phyloP scores from a whole-genome alignment of 352 stramenopile genomes.

The Pelagophyceae sp. region DNA sequence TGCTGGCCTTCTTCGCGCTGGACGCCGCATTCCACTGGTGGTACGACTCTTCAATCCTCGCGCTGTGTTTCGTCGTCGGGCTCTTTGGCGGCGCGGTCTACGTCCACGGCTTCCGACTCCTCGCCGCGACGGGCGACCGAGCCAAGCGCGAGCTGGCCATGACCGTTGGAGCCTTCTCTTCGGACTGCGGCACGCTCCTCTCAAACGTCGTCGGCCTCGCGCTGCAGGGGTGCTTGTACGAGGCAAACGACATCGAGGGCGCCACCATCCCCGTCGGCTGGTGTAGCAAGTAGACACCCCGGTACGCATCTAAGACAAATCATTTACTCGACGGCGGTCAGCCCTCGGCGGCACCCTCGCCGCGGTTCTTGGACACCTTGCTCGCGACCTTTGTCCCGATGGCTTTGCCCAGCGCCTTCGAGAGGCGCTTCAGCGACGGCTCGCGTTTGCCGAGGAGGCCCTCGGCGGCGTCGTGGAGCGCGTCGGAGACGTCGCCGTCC shows the following conservation, averaged over 20 bases:
- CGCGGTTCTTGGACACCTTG: not conserved
- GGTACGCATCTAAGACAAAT: no score
- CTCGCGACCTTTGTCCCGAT: not conserved
- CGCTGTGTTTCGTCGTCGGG: slow-evolving; percentile 68
- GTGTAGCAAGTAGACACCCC: not conserved
- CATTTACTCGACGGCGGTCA: no score
- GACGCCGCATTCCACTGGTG: slow-evolving; percentile 63
- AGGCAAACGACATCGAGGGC: slow-evolving; percentile 43
- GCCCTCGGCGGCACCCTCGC: not conserved
- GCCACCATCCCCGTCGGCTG: slow-evolving; percentile 31
- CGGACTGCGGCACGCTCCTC: slow-evolving; percentile 74
- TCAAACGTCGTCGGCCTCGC: slow-evolving; percentile 73
- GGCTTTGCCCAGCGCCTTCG: not conserved
- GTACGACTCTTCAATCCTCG: slow-evolving; percentile 70
- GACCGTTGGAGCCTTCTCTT: slow-evolving; percentile 67
- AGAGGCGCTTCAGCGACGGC: not conserved
- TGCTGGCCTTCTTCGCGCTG: slow-evolving; percentile 72
- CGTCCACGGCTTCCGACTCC: slow-evolving; percentile 77
- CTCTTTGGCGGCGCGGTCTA: slow-evolving; percentile 74
- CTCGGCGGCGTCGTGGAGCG: not conserved
- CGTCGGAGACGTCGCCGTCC: not conserved
- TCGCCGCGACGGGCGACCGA: slow-evolving; percentile 38
- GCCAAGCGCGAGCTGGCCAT: slow-evolving; percentile 72
- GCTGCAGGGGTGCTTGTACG: slow-evolving; percentile 79
- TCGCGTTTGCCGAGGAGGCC: not conserved